Conservation (phyloP, 169 alveolate species). For the Pseudocohnilembus persalinus region DNA sequence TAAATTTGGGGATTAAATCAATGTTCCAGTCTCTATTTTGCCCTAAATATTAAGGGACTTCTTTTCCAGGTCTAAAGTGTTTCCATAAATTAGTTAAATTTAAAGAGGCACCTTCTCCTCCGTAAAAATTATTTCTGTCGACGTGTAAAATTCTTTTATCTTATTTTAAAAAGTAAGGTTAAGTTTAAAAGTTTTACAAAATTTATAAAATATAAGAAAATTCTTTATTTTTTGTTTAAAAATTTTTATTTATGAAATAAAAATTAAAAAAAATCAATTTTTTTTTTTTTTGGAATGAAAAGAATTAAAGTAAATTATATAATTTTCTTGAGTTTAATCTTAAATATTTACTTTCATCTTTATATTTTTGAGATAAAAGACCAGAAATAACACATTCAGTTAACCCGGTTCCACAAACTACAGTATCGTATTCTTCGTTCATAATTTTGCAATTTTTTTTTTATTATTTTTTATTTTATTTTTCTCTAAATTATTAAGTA, state of each 20-base stretch:
- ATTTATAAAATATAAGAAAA: too few relatives aligned
- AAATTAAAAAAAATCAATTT: neutral
- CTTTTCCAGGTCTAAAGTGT: conserved; percentile 91
- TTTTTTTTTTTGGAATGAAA: too few relatives aligned
- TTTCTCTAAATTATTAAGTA: neutral
- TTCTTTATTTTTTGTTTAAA: too few relatives aligned
- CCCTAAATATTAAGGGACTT: conserved; percentile 93
- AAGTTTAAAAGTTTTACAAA: neutral
- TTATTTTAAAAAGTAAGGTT: conserved; percentile 27
- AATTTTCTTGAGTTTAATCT: neutral
- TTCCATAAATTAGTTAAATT: conserved; percentile 95
- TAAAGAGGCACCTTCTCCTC: conserved; percentile 98
- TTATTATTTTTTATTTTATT: conserved; percentile 4
- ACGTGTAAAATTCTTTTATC: conserved; percentile 97
- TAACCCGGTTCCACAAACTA: conserved; percentile 98
- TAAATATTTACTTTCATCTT: conserved; percentile 24
- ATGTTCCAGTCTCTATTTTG: conserved; percentile 99
- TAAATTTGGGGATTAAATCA: conserved; percentile 97
- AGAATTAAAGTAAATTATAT: too few relatives aligned
- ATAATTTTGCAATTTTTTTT: conserved; percentile 35
- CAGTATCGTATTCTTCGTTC: conserved; percentile 86
- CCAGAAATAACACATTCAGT: conserved; percentile 98
- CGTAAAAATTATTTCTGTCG: conserved; percentile 97
- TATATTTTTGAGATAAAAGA: conserved; percentile 87
- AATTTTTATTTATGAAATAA: too few relatives aligned